Percentiles rank a stretch among this genome's conserved stretches.
Evolutionary conservation across 2,329 filamentous ascomycete genomes (phyloP).

Genomic region (Alternaria alternata): DNA sequence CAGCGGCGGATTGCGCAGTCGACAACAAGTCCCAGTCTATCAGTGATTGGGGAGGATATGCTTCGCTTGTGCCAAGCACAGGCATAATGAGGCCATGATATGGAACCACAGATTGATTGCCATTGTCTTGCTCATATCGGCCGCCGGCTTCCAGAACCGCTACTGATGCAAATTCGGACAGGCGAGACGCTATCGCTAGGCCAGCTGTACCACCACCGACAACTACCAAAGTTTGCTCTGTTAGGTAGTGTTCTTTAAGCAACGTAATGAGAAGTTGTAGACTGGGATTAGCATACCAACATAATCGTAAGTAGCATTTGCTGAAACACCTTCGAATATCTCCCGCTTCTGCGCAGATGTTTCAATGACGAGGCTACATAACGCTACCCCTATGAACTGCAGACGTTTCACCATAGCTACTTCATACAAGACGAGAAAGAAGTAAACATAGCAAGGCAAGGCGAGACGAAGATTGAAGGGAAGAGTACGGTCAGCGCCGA

Average conservation of each 20-base stretch:
- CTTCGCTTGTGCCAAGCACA: constrained; percentile 25
- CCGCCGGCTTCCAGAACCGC: constrained; percentile 41
- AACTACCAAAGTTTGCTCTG: constrained; percentile 14
- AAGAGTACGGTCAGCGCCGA: not conserved
- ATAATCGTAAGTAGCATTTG: not conserved
- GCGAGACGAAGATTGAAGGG: not conserved
- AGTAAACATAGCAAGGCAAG: not conserved
- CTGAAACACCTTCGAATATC: not conserved
- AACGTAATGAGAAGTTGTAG: not conserved
- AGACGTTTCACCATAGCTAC: not conserved
- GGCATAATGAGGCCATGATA: constrained; percentile 27
- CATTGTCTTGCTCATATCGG: constrained; percentile 37
- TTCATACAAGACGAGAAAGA: not conserved
- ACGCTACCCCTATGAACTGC: not conserved
- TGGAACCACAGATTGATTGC: constrained; percentile 39
- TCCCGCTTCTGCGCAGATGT: not conserved
- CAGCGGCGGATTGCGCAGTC: constrained; percentile 24
- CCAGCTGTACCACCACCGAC: constrained; percentile 42
- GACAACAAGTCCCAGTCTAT: constrained; percentile 44
- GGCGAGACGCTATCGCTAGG: constrained; percentile 33
- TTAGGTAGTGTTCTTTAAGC: not conserved
- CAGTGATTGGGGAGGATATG: constrained; percentile 29
- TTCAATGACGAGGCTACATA: not conserved
- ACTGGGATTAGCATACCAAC: not conserved
- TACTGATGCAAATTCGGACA: constrained; percentile 31